A percentile compares a stretch with the other conserved stretches of the same genome.
Conservation (phyloP, 208 protist species). For the Zelonia costaricensis region DNA sequence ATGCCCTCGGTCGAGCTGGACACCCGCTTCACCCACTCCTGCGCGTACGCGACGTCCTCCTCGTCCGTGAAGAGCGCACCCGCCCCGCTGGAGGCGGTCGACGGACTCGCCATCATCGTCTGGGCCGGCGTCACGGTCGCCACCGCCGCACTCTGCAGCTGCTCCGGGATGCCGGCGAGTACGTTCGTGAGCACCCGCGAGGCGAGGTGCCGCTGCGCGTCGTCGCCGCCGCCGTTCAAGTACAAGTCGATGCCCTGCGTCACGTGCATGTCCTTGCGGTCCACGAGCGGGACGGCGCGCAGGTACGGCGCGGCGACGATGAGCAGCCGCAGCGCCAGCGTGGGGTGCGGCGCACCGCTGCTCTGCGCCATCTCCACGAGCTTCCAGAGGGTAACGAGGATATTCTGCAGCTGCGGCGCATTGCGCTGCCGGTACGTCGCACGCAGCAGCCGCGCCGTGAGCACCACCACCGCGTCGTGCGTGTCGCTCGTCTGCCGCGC, state of each 20-base stretch:
- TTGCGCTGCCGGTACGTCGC: constrained; percentile 55
- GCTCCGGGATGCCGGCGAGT: constrained; percentile 47
- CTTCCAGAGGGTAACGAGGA: constrained; percentile 35
- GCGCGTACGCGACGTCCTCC: constrained; percentile 47
- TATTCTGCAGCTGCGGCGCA: constrained; percentile 60
- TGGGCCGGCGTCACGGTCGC: not conserved
- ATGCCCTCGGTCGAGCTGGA: constrained; percentile 17
- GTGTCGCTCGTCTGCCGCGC: constrained; percentile 21
- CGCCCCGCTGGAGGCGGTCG: constrained; percentile 4
- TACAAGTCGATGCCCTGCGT: constrained; percentile 35
- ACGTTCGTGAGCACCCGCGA: constrained; percentile 50
- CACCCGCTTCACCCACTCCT: constrained; percentile 54
- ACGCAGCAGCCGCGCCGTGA: constrained; percentile 36
- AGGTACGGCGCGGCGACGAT: constrained; percentile 71
- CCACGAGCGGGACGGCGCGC: constrained; percentile 55
- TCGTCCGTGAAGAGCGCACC: constrained; percentile 42
- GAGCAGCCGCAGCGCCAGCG: constrained; percentile 34
- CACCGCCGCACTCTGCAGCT: not conserved
- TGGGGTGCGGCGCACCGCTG: constrained; percentile 11
- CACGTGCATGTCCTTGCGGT: constrained; percentile 47
- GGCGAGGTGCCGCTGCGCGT: constrained; percentile 38
- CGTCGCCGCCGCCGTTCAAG: constrained; percentile 29
- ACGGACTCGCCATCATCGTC: no score
- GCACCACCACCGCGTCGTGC: constrained; percentile 34
- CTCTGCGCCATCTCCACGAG: constrained; percentile 16